Base-by-base conservation (phyloP, 495 filamentous ascomycete genomes). In the Daldinia vernicosa region DNA sequence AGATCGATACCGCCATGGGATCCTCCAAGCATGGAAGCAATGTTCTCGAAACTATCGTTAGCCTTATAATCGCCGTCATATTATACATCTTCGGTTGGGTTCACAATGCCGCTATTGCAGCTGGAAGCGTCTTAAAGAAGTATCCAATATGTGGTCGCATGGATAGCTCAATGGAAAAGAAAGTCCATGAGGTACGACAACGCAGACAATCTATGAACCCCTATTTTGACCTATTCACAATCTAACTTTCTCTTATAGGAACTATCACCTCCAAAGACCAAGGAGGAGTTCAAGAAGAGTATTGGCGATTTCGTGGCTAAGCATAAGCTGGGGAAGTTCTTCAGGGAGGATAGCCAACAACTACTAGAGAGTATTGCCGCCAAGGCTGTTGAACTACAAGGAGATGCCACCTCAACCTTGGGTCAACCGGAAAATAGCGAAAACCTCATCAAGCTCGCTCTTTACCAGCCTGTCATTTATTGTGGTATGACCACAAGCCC, bases 401-500 rank as follows among this genome's bases (percentile, higher is more conserved):
- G 68, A n/a, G 65, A 68, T 17, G 8, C 39, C 6, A 61, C 17
- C 19, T 32, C 64, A 3, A 35, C 56, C 40, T 51, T 72, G 19
- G 39, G 60, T 5, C 6, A 68, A 60, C 39, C 64, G 11, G 53
- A 58, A 19, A 65, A 72, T 30, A 43, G 60, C 6, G 64, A 72
- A 0, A 68, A 60, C 6, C 65, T 72, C 9, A 50, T 68, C 2
- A 67, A 72, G 40, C 47, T 72, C 30, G 60, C 70, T 3, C 64
- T 72, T 12, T 72, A 68, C 32, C 70, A 72, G 39, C 64, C 70
- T 26, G 51, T 72, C 9, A 68, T 72, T 5, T 72, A 72, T 39
- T 72, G 70, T 50, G 70, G 70, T 72, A 72, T 14, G 19, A n/a
- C 7, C 11, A 35, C 3, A 3, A 14, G 33, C 33, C 11, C 33